Evolutionary conservation across 2,329 filamentous ascomycete genomes (phyloP).

Genomic region (Remersonia thermophila): DNA sequence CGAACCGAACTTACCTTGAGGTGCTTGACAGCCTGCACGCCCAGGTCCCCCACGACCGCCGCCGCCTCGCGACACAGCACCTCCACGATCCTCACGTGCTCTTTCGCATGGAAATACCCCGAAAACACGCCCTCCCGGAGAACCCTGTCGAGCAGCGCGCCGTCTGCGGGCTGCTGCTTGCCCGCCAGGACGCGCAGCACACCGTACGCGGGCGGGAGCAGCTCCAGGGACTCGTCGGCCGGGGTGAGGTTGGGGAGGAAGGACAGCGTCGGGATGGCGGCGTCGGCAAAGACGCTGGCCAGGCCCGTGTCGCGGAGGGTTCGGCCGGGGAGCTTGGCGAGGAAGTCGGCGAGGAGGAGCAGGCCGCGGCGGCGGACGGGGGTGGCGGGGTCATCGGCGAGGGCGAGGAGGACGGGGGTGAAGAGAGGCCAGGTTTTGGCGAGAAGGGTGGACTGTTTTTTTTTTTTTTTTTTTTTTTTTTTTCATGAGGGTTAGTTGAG

Average conservation of each 20-base stretch:
- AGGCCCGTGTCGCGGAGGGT: slow-evolving; percentile 53
- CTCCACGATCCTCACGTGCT: slow-evolving; percentile 44
- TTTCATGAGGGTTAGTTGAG: not conserved
- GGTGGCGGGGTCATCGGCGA: slow-evolving; percentile 51
- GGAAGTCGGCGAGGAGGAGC: slow-evolving; percentile 38
- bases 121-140: slow-evolving; percentile 44
- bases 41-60: slow-evolving; percentile 41
- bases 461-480: not conserved
- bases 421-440: slow-evolving; percentile 53
- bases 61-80: slow-evolving; percentile 40
- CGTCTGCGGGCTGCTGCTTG: slow-evolving; percentile 21
- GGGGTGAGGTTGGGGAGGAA: slow-evolving; percentile 68
- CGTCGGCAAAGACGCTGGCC: slow-evolving; percentile 54
- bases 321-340: slow-evolving; percentile 38
- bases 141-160: slow-evolving; percentile 38
- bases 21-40: slow-evolving; percentile 53
- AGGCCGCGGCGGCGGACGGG: slow-evolving; percentile 45
- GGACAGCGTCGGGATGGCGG: slow-evolving; percentile 58
- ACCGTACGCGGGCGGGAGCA: slow-evolving; percentile 55
- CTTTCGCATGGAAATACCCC: slow-evolving; percentile 44
- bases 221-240: slow-evolving; percentile 51
- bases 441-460: slow-evolving; percentile 23
- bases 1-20: slow-evolving; percentile 40
- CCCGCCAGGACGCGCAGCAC: slow-evolving; percentile 49
- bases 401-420: slow-evolving; percentile 55